Percentiles rank a stretch among this genome's conserved stretches.
Evolutionary conservation across 768 basidiomycete genomes (phyloP).

Genomic region (Macrolepiota fuliginosa): DNA sequence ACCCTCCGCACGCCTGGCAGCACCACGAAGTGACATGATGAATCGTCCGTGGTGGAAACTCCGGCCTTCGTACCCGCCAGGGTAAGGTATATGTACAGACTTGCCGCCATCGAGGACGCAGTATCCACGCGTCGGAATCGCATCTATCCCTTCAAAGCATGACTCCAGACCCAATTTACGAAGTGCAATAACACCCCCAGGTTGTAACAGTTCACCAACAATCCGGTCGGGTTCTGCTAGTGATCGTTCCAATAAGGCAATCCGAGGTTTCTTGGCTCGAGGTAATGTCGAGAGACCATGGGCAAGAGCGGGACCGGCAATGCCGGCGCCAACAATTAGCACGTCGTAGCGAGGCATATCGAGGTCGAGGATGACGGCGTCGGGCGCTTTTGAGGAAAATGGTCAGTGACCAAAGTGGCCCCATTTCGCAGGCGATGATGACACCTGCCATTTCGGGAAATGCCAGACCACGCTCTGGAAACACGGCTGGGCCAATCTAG

Average conservation of each 20-base stretch:
- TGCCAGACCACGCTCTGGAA: constrained; percentile 3
- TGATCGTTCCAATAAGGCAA: constrained; percentile 89
- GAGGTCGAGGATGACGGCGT: background rate
- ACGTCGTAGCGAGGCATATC: constrained; percentile 54
- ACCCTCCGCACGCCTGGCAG: constrained; percentile 54
- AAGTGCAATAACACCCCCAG: constrained; percentile 81
- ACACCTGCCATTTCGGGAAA: constrained; percentile 1
- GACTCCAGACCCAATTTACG: constrained; percentile 71
- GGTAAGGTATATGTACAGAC: constrained; percentile 89
- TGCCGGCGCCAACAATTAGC: constrained; percentile 88
- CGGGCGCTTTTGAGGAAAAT: background rate
- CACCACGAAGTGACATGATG: constrained; percentile 72
- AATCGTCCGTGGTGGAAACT: constrained; percentile 95
- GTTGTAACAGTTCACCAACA: constrained; percentile 95
- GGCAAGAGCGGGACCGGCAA: constrained; percentile 86
- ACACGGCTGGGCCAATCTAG: background rate
- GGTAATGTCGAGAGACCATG: constrained; percentile 71
- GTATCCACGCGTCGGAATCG: constrained; percentile 82
- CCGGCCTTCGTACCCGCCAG: constrained; percentile 65
- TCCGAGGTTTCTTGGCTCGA: constrained; percentile 58
- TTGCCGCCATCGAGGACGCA: constrained; percentile 68
- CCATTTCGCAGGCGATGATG: background rate
- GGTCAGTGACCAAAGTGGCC: constrained; percentile 2
- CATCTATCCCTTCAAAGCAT: constrained; percentile 85
- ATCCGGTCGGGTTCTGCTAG: constrained; percentile 93